phyloP scores from a whole-genome alignment of 305 asterid genomes.

The Solanum hybrid region DNA sequence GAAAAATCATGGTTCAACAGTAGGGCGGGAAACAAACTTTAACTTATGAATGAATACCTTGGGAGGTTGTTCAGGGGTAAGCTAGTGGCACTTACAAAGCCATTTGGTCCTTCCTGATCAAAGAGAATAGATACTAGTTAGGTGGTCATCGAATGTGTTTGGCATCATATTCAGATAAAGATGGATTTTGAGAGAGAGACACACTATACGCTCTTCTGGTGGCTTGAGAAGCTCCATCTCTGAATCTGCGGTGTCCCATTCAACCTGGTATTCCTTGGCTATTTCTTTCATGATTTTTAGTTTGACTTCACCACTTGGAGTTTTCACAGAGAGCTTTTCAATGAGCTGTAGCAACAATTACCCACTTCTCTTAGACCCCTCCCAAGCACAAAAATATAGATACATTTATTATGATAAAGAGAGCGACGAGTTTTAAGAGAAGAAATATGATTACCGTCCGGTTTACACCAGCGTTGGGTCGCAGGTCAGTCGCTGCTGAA shows the following conservation, averaged over 20 bases:
- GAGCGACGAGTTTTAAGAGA: neutral
- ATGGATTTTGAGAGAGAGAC: constrained; percentile 8
- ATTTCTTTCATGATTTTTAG: constrained; percentile 80
- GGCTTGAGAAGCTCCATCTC: constrained; percentile 80
- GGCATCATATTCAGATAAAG: neutral
- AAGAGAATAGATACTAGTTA: constrained; percentile 7
- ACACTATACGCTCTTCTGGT: constrained; percentile 76
- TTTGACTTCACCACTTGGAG: constrained; percentile 79
- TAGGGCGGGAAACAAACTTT: neutral
- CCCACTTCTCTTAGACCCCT: neutral
- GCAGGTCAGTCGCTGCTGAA: constrained; percentile 84
- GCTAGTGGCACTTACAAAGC: constrained; percentile 62
- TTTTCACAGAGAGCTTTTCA: constrained; percentile 83
- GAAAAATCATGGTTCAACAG: neutral
- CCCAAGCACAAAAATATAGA: neutral
- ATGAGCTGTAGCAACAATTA: constrained; percentile 50
- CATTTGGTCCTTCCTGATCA: constrained; percentile 64
- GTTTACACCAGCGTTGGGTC: constrained; percentile 91
- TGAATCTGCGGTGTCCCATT: constrained; percentile 76
- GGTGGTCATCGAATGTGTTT: neutral
- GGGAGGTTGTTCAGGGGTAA: constrained; percentile 45
- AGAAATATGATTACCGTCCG: constrained; percentile 46
- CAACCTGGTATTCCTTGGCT: constrained; percentile 83
- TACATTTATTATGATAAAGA: neutral
- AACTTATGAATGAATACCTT: neutral